Percentiles rank a stretch among this genome's conserved stretches.
These are phyloP conservation scores for Xylaria sp. DNA, from an alignment of 2,329 filamentous ascomycete species.

Conservation along the genomic window DNA sequence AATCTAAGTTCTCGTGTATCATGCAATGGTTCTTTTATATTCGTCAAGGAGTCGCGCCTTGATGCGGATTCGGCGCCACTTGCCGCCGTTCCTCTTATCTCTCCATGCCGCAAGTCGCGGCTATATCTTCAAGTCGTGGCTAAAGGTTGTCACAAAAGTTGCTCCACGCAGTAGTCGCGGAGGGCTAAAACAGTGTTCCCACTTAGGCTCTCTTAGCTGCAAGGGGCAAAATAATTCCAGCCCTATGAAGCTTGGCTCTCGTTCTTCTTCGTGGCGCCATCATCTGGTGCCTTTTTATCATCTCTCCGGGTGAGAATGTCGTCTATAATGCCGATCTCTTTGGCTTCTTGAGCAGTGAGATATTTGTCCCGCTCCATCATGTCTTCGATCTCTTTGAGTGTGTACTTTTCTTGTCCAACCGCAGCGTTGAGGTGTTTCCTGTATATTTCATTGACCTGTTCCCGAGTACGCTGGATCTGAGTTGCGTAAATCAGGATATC, in stretches of 20 bases:
- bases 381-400: conserved; percentile 84
- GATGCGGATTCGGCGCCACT: background rate
- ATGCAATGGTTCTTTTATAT: background rate
- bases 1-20: background rate
- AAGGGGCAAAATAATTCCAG: background rate
- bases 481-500: conserved; percentile 98
- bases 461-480: conserved; percentile 88
- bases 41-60: background rate
- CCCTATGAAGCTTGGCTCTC: conserved; percentile 12
- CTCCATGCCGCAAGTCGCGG: background rate
- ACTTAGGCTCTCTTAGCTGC: background rate
- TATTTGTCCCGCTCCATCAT: conserved; percentile 99
- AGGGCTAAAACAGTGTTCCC: conserved; percentile 11
- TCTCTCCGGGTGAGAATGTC: conserved; percentile 79
- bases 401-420: conserved; percentile 79
- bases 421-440: conserved; percentile 83
- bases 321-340: conserved; percentile 91
- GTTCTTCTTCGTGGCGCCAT: conserved; percentile 8
- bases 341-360: conserved; percentile 86
- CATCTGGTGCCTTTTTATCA: conserved; percentile 49
- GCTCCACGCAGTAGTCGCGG: background rate
- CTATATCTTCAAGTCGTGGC: conserved; percentile 7
- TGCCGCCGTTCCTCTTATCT: background rate
- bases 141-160: conserved; percentile 8
- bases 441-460: conserved; percentile 91